Evolutionary conservation across 495 filamentous ascomycete species (phyloP), one percentile per base, ranked within the genome.

Genomic region (Xylaria acuta): DNA sequence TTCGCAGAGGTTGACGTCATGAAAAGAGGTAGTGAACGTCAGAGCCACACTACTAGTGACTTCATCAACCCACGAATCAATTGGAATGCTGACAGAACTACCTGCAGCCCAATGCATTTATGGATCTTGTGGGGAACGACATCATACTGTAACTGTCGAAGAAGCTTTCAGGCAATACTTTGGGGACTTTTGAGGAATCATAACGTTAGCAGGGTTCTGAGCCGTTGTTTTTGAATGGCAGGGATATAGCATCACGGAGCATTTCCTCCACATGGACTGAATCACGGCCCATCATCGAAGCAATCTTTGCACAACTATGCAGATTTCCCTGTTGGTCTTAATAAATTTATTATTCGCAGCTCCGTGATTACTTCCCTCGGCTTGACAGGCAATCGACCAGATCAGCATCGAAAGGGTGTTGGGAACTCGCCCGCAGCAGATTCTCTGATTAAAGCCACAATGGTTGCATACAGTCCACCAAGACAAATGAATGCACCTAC

Each of bases 401-500:
- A 20, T 51, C 38, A 79, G 34, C 77, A 79, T 69, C 73, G 75
- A 32, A 79, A 79, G 0, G 77, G 73, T 4, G 70, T 47, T 5
- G 67, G 71, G 1, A 78, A 70, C 56, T 78, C 75, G n/a, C 75
- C 75, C 38, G 71, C 76, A 18, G 69, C 58, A 27, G 75, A 70
- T 12, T 73, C 76, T 34, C 69, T 8, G 5, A 63, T 54, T n/a
- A 78, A 69, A 14, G 77, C 76, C 53, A 73, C 72, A 16, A 79
- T 75, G 1, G 75, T 79, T 12, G 65, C 79, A 40, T 79, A 80
- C 41, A 78, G 63, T 5, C 77, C 79, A 2, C 75, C 77, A 5
- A 79, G 69, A 41, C 77, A 80, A 6, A 80, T 80, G 64, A 80
- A 80, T 34, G 65, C 77, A 7, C 79, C 77, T 4, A 72, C 72